Evolutionary conservation across 176 grass and related monocot genomes (phyloP).

Genomic region (Hordeum vulgare): MorexV3_pseudomolecules_assembly NC_058520.1:307071530-307072029

Average conservation of each 20-base stretch:
- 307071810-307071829: slow-evolving; percentile 33
- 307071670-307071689: not conserved
- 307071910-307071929: slow-evolving; percentile 75
- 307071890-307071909: slow-evolving; percentile 61
- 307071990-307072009: slow-evolving; percentile 3
- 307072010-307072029: not conserved
- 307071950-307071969: slow-evolving; percentile 57
- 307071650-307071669: not conserved
- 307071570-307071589: not conserved
- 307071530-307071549: too few species aligned
- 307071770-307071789: slow-evolving; percentile 57
- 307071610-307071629: not conserved
- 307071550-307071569: not conserved
- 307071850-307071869: slow-evolving; percentile 17
- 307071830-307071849: slow-evolving; percentile 40
- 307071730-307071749: slow-evolving; percentile 51
- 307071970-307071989: slow-evolving; percentile 17
- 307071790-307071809: slow-evolving; percentile 35
- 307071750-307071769: slow-evolving; percentile 39
- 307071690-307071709: slow-evolving; percentile 16
- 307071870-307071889: slow-evolving; percentile 25
- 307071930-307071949: slow-evolving; percentile 92
- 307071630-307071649: slow-evolving; percentile 7
- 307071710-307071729: slow-evolving; percentile 60
- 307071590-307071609: not conserved